phyloP scores from a whole-genome alignment of 2,329 filamentous ascomycete species.

The Spiromastix sp. region DNA sequence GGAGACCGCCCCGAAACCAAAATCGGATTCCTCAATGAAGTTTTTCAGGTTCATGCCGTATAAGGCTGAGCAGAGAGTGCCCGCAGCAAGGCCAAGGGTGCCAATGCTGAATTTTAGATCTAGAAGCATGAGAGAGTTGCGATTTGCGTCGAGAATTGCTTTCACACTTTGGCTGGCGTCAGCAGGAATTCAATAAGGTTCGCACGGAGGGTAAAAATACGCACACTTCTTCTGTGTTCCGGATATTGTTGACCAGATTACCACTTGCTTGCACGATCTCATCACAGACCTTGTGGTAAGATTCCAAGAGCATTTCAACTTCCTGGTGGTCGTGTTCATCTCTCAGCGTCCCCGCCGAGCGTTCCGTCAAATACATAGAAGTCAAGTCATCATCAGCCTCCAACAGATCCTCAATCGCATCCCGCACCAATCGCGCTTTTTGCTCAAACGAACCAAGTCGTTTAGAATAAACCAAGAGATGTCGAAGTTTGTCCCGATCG shows the following conservation, averaged over 20 bases:
- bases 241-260: conserved; percentile 85
- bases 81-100: conserved; percentile 86
- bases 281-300: conserved; percentile 94
- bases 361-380: conserved; percentile 91
- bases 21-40: conserved; percentile 87
- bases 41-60: conserved; percentile 99
- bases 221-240: conserved; percentile 97
- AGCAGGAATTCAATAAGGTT: conserved; percentile 5
- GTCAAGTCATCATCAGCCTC: conserved; percentile 94
- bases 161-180: conserved; percentile 55
- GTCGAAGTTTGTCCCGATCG: conserved; percentile 81
- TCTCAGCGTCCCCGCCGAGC: conserved; percentile 60
- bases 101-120: conserved; percentile 95
- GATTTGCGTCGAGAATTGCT: conserved; percentile 94
- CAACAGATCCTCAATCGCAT: conserved; percentile 88
- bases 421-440: conserved; percentile 84
- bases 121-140: conserved; percentile 93
- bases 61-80: conserved; percentile 93
- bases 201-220: conserved; percentile 26
- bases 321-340: conserved; percentile 86
- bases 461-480: conserved; percentile 89
- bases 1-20: conserved; percentile 73
- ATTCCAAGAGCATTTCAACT: conserved; percentile 92
- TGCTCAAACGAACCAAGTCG: conserved; percentile 95
- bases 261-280: conserved; percentile 94